Evolutionary conservation across 2,329 filamentous ascomycete genomes (phyloP), one percentile per base, ranked within the genome.

Genomic region (Coniochaeta sp.): DNA sequence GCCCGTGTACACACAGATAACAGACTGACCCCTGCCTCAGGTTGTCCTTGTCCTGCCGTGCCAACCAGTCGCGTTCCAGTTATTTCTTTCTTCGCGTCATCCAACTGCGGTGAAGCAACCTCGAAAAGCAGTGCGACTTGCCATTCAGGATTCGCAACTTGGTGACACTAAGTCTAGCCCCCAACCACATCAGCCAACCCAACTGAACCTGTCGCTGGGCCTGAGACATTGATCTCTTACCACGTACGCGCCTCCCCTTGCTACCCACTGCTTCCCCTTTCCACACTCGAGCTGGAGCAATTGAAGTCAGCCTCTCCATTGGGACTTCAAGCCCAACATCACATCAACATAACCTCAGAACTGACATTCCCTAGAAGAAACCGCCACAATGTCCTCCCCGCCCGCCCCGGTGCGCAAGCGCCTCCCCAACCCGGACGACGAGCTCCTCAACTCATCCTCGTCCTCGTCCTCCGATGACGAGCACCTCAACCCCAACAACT

Each of bases 401-500:
- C n/a, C n/a, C n/a, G n/a, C n/a, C n/a, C n/a, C n/a, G n/a, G n/a
- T n/a, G n/a, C n/a, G n/a, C n/a, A n/a, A n/a, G n/a, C n/a, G n/a
- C n/a, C n/a, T n/a, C n/a, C n/a, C n/a, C n/a, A n/a, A n/a, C n/a
- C n/a, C n/a, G n/a, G 32, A 26, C 52, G 47, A 52, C 45, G 53
- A 54, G 38, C 48, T 54, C 38, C 46, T 51, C 27, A 42, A 40
- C 32, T 38, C n/a, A n/a, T n/a, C n/a, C n/a, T n/a, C n/a, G n/a
- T n/a, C n/a, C n/a, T n/a, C n/a, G n/a, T n/a, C 40, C 53, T 54
- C 56, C 52, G 50, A 56, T 53, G 22, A 51, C 3, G 53, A 57
- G 53, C 57, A 64, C 45, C 57, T 57, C 31, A 56, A 57, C 30
- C 57, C 56, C 40, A 65, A 67, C 53, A 82, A 83, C 60, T 69